phyloP scores from a whole-genome alignment of 1,139 yeast species.

The Taphrina wiesneri region DNA sequence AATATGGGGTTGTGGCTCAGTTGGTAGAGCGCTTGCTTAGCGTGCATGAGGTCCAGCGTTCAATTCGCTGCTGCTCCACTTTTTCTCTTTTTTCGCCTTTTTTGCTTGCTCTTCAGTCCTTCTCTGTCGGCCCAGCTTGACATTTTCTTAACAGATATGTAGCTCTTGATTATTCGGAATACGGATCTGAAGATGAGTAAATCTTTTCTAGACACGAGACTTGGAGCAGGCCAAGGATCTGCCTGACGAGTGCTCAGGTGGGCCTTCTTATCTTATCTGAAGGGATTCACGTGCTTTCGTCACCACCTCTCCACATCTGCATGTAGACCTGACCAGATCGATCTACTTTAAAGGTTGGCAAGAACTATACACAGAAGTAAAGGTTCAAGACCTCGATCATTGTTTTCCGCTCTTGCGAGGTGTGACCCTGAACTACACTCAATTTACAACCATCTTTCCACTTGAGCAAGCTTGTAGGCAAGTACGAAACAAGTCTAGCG shows the following conservation, averaged over 20 bases:
- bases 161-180: no score
- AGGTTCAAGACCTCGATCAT: not conserved
- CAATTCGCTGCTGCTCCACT: constrained; percentile 33
- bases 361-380: not conserved
- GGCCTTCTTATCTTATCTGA: not conserved
- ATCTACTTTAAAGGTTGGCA: no score
- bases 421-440: no score
- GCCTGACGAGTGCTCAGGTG: no score
- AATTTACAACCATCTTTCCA: no score
- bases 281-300: not conserved
- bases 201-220: no score
- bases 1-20: constrained; percentile 33
- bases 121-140: no score
- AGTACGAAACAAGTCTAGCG: not conserved
- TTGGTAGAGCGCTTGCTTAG: constrained; percentile 36
- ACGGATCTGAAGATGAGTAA: no score
- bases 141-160: no score
- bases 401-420: no score
- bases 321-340: not conserved
- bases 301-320: not conserved
- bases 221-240: no score
- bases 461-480: not conserved
- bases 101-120: no score
- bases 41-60: constrained; percentile 35
- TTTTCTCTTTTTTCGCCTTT: not conserved